Conservation (phyloP, 768 basidiomycete genomes). For the Suillus weaverae region DNA sequence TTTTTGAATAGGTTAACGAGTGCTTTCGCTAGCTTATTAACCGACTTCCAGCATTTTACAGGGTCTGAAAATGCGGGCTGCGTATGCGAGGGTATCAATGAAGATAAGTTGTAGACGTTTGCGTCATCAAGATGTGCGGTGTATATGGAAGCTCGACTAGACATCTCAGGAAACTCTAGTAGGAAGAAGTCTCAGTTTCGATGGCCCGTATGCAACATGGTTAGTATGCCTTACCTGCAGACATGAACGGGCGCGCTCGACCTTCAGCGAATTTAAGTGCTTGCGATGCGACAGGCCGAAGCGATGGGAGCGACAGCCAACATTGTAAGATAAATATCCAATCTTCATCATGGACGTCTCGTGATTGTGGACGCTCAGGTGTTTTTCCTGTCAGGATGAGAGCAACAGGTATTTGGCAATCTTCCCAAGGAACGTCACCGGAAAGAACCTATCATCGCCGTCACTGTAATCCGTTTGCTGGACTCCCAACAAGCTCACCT, state of each 20-base stretch:
- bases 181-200: background rate
- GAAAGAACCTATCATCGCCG: background rate
- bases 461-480: background rate
- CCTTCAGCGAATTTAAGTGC: background rate
- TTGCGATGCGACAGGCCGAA: constrained; percentile 1
- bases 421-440: background rate
- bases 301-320: background rate
- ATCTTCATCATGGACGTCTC: background rate
- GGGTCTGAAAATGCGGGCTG: background rate
- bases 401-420: background rate
- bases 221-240: background rate
- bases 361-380: background rate
- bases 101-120: background rate
- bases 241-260: background rate
- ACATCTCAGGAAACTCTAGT: background rate
- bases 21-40: background rate
- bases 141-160: background rate
- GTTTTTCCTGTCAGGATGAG: background rate
- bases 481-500: background rate
- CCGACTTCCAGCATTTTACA: background rate
- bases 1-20: background rate
- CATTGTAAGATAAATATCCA: background rate
- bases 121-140: background rate
- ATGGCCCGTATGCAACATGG: background rate
- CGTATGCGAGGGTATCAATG: background rate